phyloP scores from a whole-genome alignment of 345 rosid species.

The Bruguiera parviflora region DNA sequence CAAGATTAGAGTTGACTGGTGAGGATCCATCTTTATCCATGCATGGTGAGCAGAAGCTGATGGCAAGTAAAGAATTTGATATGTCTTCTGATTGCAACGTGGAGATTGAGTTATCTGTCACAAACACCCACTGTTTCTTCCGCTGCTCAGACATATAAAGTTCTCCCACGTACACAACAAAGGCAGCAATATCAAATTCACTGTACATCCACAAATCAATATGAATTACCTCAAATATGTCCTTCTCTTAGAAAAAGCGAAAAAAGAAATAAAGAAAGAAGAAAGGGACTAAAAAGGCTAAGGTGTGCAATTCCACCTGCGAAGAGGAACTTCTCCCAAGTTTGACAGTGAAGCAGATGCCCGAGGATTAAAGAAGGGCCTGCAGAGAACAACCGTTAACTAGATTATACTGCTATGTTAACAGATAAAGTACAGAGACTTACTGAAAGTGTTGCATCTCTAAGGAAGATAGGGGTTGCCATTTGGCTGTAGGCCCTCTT shows the following conservation, averaged over 20 bases:
- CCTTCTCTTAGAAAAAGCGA: too few species aligned
- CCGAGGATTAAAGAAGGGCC: constrained; percentile 91
- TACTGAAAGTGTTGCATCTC: constrained; percentile 51
- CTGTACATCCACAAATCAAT: constrained; percentile 30
- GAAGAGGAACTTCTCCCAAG: constrained; percentile 72
- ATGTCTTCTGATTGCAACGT: constrained; percentile 36
- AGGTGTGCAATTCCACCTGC: constrained; percentile 44
- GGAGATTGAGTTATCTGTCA: constrained; percentile 62
- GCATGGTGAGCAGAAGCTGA: constrained; percentile 64
- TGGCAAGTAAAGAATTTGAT: constrained; percentile 68
- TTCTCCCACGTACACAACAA: constrained; percentile 74
- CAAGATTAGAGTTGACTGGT: constrained; percentile 65
- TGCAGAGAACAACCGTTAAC: constrained; percentile 30
- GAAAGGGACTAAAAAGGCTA: background rate
- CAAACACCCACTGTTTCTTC: constrained; percentile 90
- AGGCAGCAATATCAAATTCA: constrained; percentile 82
- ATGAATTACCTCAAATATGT: background rate
- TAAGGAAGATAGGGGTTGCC: constrained; percentile 55
- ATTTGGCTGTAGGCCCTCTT: constrained; percentile 63
- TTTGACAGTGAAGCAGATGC: constrained; percentile 45
- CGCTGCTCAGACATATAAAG: constrained; percentile 44
- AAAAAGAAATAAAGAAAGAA: background rate
- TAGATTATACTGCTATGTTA: constrained; percentile 2
- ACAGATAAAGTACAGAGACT: constrained; percentile 28
- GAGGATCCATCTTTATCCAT: constrained; percentile 41